Evolutionary conservation across 176 grass and related monocot species (phyloP), one percentile per base, ranked within the genome.

Genomic region (Eleusine coracana): DNA sequence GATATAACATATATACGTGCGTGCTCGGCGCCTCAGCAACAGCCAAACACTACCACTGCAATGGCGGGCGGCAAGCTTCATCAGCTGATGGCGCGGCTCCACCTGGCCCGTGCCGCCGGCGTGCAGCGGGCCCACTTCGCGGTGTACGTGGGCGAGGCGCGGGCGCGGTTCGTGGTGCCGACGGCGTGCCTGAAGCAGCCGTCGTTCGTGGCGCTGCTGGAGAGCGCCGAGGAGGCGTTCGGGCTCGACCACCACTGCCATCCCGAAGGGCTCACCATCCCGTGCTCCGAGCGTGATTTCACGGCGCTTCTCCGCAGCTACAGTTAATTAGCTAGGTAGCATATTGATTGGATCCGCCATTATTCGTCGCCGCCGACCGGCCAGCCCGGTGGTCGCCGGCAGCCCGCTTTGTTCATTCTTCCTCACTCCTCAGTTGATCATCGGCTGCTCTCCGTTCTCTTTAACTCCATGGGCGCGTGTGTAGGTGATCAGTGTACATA

Each of bases 221-320:
- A 90, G 76, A 84, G 80, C 66, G 88, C 75, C 0, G 85, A 88
- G 86, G 88, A 90, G 74, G 88, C 83, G 70, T 93, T 85, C 83
- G 91, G 85, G 0, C 85, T 93, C 49, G 78, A 90, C 78, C 88
- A 93, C 75, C 78, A 83, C 21, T 49, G 18, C 73, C 73, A 41
- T 20, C 52, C 54, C 40, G 78, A 69, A 64, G 86, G 66, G 13
- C 86, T 91, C 21, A 54, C 48, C 20, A 77, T 91, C 60, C 89
- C 82, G 0, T 88, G 85, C 79, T 81, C 77, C 15, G 86, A 91
- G 86, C 56, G 46, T 5, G 82, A 85, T 42, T 91, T 91, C 58
- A 29, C 42, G 8, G 76, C 66, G 15, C 85, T 91, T 44, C 18
- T 88, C 39, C 25, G 73, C 9, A 58, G 8, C 34, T 52, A 59